Evolutionary conservation across 2,329 filamentous ascomycete genomes (phyloP), one percentile per base, ranked within the genome.

Genomic region (Cladophialophora immunda): DNA sequence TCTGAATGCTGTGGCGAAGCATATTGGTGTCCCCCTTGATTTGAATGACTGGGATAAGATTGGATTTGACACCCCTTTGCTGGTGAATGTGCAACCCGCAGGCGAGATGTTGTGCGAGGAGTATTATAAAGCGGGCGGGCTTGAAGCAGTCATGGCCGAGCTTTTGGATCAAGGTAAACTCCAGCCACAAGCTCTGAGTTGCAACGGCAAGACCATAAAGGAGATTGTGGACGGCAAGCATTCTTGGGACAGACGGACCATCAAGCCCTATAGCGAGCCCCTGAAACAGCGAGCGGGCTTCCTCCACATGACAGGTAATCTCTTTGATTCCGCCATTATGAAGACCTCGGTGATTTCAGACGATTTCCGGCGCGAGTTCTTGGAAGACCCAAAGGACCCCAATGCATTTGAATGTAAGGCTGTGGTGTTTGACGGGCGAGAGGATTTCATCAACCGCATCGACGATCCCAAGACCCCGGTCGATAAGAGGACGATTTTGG

Each of bases 31-130:
- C 1, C 74, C 79, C 0, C 74, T 87, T 0, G 78, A 81, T 13
- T 73, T 86, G 34, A 81, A 87, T 67, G 84, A 87, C 72, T 87
- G 84, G 84, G 84, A 87, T 71, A 73, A 71, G 0, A 73, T 86
- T 17, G 85, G 85, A 2, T 84, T 81, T 69, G 72, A 78, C 6
- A 78, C 86, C 11, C 85, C 85, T 0, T 77, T 86, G 4, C 77
- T 87, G 27, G 76, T 86, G 17, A 86, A 87, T 66, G 82, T 87
- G 77, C 83, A 85, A 70, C 85, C 85, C 0, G 83, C 84, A 0
- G 85, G 85, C 3, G 81, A 85, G 66, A 81, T 82, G 65, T 77
- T 86, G 2, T 80, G 83, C 38, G 84, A 86, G 71, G 84, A 87
- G 62, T 86, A 85, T 68, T 83, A 82, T 74, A 82, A 83, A 25